phyloP scores from a whole-genome alignment of 1,284 basidiomycete genomes.

The Microbotryum intermedium region DNA sequence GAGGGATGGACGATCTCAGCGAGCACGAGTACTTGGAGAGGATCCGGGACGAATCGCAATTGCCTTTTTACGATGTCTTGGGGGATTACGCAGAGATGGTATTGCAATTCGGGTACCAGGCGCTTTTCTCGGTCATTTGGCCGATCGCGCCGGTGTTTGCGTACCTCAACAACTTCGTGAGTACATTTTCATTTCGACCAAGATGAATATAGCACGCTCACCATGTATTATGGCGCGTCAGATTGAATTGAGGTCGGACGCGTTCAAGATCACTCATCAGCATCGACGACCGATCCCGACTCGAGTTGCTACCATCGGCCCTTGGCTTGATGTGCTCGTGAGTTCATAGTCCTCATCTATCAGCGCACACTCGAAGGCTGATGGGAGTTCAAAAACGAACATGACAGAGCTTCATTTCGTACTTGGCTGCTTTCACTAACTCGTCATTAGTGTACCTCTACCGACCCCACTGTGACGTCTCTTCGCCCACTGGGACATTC shows the following conservation, averaged over 20 bases:
- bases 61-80: constrained; percentile 69
- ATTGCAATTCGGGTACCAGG: constrained; percentile 74
- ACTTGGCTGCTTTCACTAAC: constrained; percentile 77
- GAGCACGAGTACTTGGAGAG: constrained; percentile 66
- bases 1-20: constrained; percentile 50
- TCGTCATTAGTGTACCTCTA: constrained; percentile 79
- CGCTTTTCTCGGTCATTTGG: constrained; percentile 90
- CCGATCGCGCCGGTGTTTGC: constrained; percentile 69
- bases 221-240: background rate
- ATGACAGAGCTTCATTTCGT: constrained; percentile 60
- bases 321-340: constrained; percentile 79
- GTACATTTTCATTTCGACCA: background rate
- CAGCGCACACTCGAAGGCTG: background rate
- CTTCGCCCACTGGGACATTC: constrained; percentile 3
- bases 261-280: constrained; percentile 87
- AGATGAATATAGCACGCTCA: background rate
- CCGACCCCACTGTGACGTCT: constrained; percentile 41
- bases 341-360: constrained; percentile 14
- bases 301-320: constrained; percentile 82
- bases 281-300: constrained; percentile 72
- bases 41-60: constrained; percentile 64
- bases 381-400: constrained; percentile 28
- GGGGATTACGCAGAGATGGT: constrained; percentile 35
- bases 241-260: constrained; percentile 84
- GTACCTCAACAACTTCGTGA: constrained; percentile 33